Base-by-base conservation (phyloP, 306 rosid genomes). In the Glycine tomentella region DNA sequence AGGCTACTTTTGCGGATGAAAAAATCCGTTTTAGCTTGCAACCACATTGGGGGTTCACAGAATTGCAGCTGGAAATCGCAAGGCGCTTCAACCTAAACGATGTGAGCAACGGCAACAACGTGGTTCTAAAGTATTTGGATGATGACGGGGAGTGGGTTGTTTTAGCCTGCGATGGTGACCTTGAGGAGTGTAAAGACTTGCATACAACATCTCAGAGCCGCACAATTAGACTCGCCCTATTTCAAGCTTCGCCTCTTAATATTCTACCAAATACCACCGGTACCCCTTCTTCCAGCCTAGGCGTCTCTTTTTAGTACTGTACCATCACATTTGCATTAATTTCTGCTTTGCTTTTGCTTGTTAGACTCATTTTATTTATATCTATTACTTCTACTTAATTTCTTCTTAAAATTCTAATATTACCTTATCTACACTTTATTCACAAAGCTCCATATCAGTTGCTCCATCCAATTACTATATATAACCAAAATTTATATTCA, bases 121-220 rank as follows among this genome's bases (percentile, higher is more conserved):
- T 85, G 4, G 82, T 80, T 48, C 52, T 89, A 13, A 86, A 84
- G 84, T 89, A 89, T 55, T 33, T 92, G 82, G 93, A 90, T 48
- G 87, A 90, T 51, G 90, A 86, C 8, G 61, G 89, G 1, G 90
- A 88, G 72, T 86, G 89, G 90, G 91, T 87, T 48, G 76, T 86
- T 48, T 82, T 89, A 73, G 82, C 81, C 13, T 89, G 95, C 40
- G 86, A 91, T 81, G 88, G 84, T 56, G 92, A 90, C 67, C 86
- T 89, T n/a, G 84, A 89, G 53, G 92, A 90, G 74, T 85, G 87
- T 64, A 86, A 86, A 66, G 91, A 92, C 40, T 68, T 87, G 59
- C 84, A 80, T 15, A 80, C 81, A 74, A 50, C 90, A 42, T 90
- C 92, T 58, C 84, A 78, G n/a, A 85, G 72, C 74, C 86, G 79